Base-by-base conservation (phyloP, 2,329 filamentous ascomycete species). In the Sarocladium kiliense region DNA sequence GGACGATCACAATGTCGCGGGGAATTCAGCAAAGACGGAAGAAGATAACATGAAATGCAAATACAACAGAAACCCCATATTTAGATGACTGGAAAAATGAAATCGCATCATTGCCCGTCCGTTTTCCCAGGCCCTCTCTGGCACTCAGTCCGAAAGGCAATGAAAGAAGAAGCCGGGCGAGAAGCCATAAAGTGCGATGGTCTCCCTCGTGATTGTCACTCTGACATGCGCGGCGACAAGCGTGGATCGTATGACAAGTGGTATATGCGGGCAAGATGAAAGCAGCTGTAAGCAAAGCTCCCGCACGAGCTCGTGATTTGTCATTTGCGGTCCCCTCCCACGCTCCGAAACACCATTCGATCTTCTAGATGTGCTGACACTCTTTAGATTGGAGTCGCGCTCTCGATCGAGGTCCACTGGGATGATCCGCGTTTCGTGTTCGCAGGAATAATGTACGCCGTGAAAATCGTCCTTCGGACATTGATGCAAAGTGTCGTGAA, bases 211-310 rank as follows among this genome's bases (percentile, higher is more conserved):
- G 3, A 47, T 30, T 23, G 36, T 39, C 36, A 10, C 36, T 9
- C n/a, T n/a, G 36, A 39, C 36, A 26, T 45, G 41, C 12, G 41
- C 12, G 47, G 10, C 27, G 47, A 27, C 30, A 19, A n/a, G 47
- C 47, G 30, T 51, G 30, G 41, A 51, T 51, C 27, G 47, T 51
- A 27, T 30, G 21, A 19, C 18, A 36, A 18, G 12, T 51, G 47
- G 18, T 51, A 51, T 51, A 36, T 36, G 47, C 47, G 19, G 47
- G 47, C 47, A 4, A 34, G 30, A 51, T 23, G 30, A 36, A 23
- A 36, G 21, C 30, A 27, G 14, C n/a, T 34, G 47, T 23, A 23
- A 16, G 19, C n/a, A 36, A 27, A 23, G 23, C 23, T 51, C 30
- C 6, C 30, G n/a, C 19, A 51, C 16, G 47, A 21, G 6, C 25